These are phyloP conservation scores for Boletus rubropictus DNA, from an alignment of 768 basidiomycete genomes.

Conservation along the genomic window DNA sequence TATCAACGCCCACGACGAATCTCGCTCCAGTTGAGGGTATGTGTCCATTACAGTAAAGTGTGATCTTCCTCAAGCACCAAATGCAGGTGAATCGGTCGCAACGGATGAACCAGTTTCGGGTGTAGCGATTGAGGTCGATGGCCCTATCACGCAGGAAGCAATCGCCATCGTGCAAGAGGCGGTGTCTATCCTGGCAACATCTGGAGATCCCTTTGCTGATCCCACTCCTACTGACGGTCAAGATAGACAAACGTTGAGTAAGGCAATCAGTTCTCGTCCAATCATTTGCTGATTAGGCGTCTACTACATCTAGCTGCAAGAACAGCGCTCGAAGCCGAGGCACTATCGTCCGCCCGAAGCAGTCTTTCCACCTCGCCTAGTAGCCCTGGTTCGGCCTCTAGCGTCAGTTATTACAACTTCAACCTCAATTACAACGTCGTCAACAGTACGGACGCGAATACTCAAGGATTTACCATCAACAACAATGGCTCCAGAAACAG, in stretches of 20 bases:
- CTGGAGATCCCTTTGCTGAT: background rate
- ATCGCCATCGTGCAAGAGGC: no score
- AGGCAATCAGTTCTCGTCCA: background rate
- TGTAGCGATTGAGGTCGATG: no score
- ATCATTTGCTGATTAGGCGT: background rate
- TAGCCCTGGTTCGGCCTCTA: background rate
- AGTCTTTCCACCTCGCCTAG: background rate
- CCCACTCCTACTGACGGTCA: background rate
- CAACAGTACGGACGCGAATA: background rate
- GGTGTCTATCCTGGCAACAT: background rate
- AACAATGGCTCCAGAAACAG: no score
- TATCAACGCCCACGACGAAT: background rate
- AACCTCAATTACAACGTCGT: background rate
- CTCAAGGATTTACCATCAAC: no score
- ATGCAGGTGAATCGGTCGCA: background rate
- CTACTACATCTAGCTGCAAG: background rate
- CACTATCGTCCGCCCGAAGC: background rate
- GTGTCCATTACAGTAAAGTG: background rate
- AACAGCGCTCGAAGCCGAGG: background rate
- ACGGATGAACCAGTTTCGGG: background rate
- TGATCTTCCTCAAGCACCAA: background rate
- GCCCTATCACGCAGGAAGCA: no score
- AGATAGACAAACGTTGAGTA: background rate
- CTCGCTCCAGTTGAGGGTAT: background rate
- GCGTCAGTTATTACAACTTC: background rate